phyloP scores from a whole-genome alignment of 1,139 yeast species.

The Yamadazyma triangularis region DNA sequence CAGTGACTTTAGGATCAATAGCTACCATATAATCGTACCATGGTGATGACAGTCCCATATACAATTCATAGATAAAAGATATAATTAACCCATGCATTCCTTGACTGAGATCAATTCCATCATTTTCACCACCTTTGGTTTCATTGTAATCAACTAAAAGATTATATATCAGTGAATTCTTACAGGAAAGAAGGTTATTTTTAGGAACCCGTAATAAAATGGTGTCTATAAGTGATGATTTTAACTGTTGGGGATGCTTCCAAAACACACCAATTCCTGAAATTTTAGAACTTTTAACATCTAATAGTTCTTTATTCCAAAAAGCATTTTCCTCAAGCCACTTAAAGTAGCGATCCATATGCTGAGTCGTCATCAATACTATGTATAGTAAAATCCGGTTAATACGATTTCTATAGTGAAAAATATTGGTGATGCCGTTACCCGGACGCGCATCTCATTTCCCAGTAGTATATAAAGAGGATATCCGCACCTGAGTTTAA shows the following conservation, averaged over 20 bases:
- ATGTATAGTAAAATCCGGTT: too few relatives aligned
- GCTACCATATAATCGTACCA: conserved; percentile 68
- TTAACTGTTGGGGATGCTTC: conserved; percentile 25
- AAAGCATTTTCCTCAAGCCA: conserved; percentile 51
- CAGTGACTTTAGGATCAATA: conserved; percentile 35
- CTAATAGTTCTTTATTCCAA: conserved; percentile 45
- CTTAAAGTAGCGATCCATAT: conserved; percentile 4
- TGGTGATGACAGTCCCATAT: conserved; percentile 54
- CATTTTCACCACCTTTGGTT: conserved; percentile 10
- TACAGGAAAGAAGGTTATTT: conserved; percentile 48
- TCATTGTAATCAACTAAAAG: conserved; percentile 50
- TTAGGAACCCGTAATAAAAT: conserved; percentile 48
- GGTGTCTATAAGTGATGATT: conserved; percentile 21
- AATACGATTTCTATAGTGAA: too few relatives aligned
- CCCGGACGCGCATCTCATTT: too few relatives aligned
- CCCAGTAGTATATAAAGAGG: conserved; percentile 2
- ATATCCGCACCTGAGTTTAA: too few relatives aligned
- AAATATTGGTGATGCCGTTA: conserved; percentile 9
- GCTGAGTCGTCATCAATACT: background rate
- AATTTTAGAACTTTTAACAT: conserved; percentile 40
- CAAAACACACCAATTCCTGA: conserved; percentile 77
- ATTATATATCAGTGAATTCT: conserved; percentile 64
- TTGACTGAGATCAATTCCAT: conserved; percentile 32
- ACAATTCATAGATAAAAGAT: conserved; percentile 67
- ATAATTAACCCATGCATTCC: conserved; percentile 68